Evolutionary conservation across 345 rosid genomes (phyloP).

Genomic region (Bretschneidera sinensis): DNA sequence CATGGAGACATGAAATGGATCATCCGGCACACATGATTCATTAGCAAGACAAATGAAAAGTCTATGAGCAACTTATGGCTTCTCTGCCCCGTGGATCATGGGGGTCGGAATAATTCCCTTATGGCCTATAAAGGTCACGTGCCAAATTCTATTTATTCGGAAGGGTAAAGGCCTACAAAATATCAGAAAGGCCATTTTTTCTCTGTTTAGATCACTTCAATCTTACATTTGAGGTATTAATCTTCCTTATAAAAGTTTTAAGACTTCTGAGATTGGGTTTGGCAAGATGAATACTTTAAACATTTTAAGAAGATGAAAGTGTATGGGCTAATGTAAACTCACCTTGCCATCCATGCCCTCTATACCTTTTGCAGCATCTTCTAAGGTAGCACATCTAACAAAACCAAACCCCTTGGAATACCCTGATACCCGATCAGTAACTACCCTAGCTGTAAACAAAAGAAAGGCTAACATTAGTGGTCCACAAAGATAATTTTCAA

Average conservation of each 20-base stretch:
- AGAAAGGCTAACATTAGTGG: slow-evolving; percentile 6
- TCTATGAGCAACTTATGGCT: no score
- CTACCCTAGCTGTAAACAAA: slow-evolving; percentile 59
- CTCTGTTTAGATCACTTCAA: no score
- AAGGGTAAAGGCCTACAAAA: neutral
- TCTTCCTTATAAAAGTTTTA: neutral
- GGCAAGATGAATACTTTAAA: neutral
- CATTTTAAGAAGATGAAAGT: neutral
- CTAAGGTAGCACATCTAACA: slow-evolving; percentile 65
- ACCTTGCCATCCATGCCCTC: slow-evolving; percentile 96
- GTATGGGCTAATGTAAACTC: slow-evolving; percentile 12
- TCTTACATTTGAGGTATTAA: no score
- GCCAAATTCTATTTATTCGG: neutral
- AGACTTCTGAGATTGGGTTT: neutral
- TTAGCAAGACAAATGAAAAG: no score
- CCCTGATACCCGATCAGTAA: slow-evolving; percentile 72
- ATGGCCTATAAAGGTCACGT: no score
- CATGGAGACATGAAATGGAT: no score
- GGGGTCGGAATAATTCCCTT: no score
- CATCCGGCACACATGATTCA: no score
- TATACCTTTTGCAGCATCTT: slow-evolving; percentile 81
- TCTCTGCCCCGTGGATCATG: no score
- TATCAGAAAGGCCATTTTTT: neutral
- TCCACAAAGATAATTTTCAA: neutral
- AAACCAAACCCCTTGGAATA: slow-evolving; percentile 94